Evolutionary conservation across 345 rosid species (phyloP), one percentile per base, ranked within the genome.

Genomic region (Cochlearia excelsa): DNA sequence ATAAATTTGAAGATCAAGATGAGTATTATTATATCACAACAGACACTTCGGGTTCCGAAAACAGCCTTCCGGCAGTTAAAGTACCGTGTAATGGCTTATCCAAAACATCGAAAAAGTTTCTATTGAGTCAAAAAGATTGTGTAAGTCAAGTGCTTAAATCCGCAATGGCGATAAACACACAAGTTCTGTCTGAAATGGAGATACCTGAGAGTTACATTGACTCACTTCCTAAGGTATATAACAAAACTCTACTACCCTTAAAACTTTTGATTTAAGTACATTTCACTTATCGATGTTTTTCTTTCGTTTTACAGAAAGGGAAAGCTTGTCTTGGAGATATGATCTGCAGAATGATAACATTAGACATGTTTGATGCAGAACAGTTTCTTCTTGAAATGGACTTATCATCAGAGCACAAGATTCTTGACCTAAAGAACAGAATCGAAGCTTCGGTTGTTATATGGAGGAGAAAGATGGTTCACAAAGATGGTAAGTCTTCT

Each of bases 131-230:
- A 50, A 87, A 79, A 61, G 97, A 90, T 31, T 80, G 85, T 52
- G 95, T 81, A 27, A 79, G 80, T 71, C 97, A 85, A 55, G 93
- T 90, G 37, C 87, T 87, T 33, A 87, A 83, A 71, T 86, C 93
- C n/a, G 88, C 97, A 41, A 78, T 90, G 93, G 93, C 95, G 4
- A 90, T 90, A 61, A 90, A 87, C 61, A 73, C 97, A 51, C 83
- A 85, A 67, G 90, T 77, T 72, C 53, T 90, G 34, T 75, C 85
- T 47, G 88, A 80, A 55, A 90, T 90, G 95, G 93, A 80, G 72
- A 71, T 85, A 64, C 97, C 97, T 7, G 95, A 87, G 55, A 85
- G 69, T 73, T 90, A 90, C 81, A 78, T 90, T 0, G 97, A 90
- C 54, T 79, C 93, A 26, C 91, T 87, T 39, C 95, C 97, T 4